Conservation (phyloP, 2,329 filamentous ascomycete species). For the Colletotrichum sp. region DNA sequence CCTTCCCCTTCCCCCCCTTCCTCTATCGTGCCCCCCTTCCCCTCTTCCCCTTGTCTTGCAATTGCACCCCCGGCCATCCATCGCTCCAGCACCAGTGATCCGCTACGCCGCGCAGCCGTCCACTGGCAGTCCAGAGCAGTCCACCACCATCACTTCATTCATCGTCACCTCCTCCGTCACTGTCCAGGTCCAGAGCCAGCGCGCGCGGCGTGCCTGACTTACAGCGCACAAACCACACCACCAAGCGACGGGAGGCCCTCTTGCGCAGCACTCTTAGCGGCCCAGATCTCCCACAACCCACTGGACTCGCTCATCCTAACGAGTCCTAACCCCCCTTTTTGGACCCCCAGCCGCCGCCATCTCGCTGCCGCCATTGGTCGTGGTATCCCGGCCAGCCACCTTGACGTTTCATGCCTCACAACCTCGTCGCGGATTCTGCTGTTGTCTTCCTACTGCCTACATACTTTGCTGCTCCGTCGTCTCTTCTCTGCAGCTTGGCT, state of each 20-base stretch:
- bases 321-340: slow-evolving; percentile 3
- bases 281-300: slow-evolving; percentile 6
- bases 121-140: slow-evolving; percentile 3
- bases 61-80: not conserved
- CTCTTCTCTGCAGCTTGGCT: not conserved
- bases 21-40: not conserved
- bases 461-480: not conserved
- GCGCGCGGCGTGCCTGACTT: not conserved
- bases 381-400: slow-evolving; percentile 25
- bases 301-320: not conserved
- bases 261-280: not conserved
- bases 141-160: not conserved
- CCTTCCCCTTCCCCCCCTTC: not conserved
- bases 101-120: not conserved
- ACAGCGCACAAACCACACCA: not conserved
- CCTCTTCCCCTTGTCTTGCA: not conserved
- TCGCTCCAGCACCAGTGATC: not conserved
- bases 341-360: not conserved
- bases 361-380: slow-evolving; percentile 23
- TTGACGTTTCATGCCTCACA: slow-evolving; percentile 35
- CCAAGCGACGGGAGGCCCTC: not conserved
- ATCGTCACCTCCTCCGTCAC: not conserved
- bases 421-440: slow-evolving; percentile 32
- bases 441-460: not conserved
- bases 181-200: not conserved